Base-by-base conservation (phyloP, 139 green algal species). In the Chlamydomonas asymmetrica region DNA sequence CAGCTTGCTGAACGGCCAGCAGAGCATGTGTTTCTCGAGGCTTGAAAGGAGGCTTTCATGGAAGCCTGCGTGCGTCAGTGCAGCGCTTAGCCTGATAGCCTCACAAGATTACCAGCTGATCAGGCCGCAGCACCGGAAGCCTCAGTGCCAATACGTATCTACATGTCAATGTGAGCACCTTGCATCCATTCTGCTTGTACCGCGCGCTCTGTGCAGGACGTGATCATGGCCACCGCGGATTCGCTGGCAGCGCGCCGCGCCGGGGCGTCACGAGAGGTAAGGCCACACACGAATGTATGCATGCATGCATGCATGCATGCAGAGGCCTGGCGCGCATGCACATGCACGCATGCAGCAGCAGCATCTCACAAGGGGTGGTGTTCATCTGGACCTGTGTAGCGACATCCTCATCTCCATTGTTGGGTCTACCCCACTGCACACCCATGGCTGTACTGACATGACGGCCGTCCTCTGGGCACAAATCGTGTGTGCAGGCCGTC, bases 211-310 rank as follows among this genome's bases (percentile, higher is more conserved):
- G 13, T 72, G 29, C 65, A 74, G 61, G 80, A 86, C 34, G 41
- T 86, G 9, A 75, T 86, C 10, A 66, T 60, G 5, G 38, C 66
- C 1, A 71, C 71, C 5, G 80, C 75, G 7, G 75, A 82, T 40
- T 49, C 43, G 31, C 80, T 86, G 37, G 66, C 49, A 4, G 80
- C 65, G 1, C 80, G 70, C 56, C 56, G 70, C 3, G 31, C 63
- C 16, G 57, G 49, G 39, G 63, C 78, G 49, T 25, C 67, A 22
- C 43, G 49, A 32, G 52, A 63, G 29, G 49, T 50, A 23, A 48
- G 63, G 2, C 20, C 23, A 4, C 8, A 23, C 56, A 22, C 32
- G 16, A 8, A 34, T 25, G 18, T 8, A 13, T 22, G 25, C 23
- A 37, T 22, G 16, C 56, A 13, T 23, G 25, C 56, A 34, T 23